Conservation (phyloP, 768 basidiomycete genomes). For the Psilocybe cubensis region DNA sequence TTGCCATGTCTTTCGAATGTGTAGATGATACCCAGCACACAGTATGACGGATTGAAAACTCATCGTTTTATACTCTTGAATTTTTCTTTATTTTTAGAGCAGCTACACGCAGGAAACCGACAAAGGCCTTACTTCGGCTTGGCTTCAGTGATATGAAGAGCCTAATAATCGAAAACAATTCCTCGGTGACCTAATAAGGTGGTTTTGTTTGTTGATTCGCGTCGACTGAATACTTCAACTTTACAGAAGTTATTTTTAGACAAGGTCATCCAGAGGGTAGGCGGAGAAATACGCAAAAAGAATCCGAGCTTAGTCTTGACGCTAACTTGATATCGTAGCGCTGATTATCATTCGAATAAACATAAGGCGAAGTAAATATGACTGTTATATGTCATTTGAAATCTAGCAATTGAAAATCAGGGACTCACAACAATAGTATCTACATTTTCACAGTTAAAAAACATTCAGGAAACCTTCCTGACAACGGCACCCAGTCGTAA, state of each 20-base stretch:
- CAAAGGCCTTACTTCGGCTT: conserved; percentile 40
- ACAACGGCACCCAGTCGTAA: neutral
- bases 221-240: neutral
- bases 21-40: conserved; percentile 2
- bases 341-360: too few species aligned
- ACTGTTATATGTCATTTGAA: too few species aligned
- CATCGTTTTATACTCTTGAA: conserved; percentile 11
- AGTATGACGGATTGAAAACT: neutral
- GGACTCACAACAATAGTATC: too few species aligned
- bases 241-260: neutral
- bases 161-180: neutral
- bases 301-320: neutral
- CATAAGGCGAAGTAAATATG: too few species aligned
- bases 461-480: too few species aligned
- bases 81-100: conserved; percentile 2
- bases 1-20: conserved; percentile 13
- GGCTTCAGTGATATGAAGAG: neutral
- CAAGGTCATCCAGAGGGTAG: neutral
- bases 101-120: conserved; percentile 28
- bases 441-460: too few species aligned
- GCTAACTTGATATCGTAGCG: too few species aligned
- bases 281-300: neutral
- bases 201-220: neutral
- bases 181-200: neutral
- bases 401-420: too few species aligned